These are phyloP conservation scores for Ophiosphaerella korrae DNA, from an alignment of 2,329 filamentous ascomycete genomes.

Conservation along the genomic window DNA sequence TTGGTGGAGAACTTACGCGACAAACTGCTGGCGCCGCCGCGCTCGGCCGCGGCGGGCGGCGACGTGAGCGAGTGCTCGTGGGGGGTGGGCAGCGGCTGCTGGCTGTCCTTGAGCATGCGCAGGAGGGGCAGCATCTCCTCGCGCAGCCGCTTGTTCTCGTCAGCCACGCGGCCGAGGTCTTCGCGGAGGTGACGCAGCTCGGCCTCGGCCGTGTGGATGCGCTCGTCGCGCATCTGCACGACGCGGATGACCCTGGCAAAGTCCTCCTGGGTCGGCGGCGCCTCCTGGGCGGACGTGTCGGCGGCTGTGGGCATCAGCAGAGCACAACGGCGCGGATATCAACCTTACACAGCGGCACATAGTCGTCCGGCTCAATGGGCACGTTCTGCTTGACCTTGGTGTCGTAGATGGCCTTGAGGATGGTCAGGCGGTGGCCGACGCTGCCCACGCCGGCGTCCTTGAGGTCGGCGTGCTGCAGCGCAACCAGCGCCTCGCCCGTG, in stretches of 20 bases:
- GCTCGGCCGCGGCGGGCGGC: constrained; percentile 41
- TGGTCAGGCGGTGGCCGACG: constrained; percentile 91
- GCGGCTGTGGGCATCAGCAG: constrained; percentile 64
- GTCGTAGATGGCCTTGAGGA: constrained; percentile 95
- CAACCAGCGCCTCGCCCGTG: constrained; percentile 86
- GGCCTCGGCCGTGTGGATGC: constrained; percentile 80
- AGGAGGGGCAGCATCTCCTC: constrained; percentile 92
- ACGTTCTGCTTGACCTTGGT: constrained; percentile 94
- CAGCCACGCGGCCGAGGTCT: constrained; percentile 59
- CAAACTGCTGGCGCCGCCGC: constrained; percentile 51
- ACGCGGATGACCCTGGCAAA: constrained; percentile 90
- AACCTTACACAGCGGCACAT: constrained; percentile 79
- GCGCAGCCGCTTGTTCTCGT: constrained; percentile 85
- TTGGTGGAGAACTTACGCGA: constrained; percentile 60
- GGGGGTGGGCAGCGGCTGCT: constrained; percentile 71
- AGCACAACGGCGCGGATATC: no score
- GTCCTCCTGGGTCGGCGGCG: constrained; percentile 88
- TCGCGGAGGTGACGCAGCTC: constrained; percentile 77
- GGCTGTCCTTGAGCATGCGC: constrained; percentile 87
- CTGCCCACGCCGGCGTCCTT: constrained; percentile 94
- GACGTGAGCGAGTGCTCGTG: constrained; percentile 44
- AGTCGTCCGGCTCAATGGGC: constrained; percentile 89
- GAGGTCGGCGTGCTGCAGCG: constrained; percentile 87
- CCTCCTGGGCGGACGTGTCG: constrained; percentile 83
- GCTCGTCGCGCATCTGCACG: constrained; percentile 85